phyloP scores from a whole-genome alignment of 192 early-diverging fungal genomes.

The Coemansia sp. region DNA sequence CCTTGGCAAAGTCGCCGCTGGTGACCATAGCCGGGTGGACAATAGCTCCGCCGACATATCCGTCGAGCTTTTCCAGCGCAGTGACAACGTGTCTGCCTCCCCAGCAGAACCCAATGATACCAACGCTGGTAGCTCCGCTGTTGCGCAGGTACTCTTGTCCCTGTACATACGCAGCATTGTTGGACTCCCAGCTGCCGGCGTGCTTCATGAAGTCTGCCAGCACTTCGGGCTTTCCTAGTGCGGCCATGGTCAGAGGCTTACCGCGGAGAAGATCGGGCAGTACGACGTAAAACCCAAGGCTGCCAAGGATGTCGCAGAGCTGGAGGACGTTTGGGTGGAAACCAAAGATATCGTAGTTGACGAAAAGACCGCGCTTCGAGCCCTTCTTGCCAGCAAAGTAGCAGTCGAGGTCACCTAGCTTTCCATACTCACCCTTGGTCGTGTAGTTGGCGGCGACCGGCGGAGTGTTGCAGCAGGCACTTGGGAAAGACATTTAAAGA shows the following conservation, averaged over 20 bases:
- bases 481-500: constrained; percentile 40
- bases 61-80: constrained; percentile 49
- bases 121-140: constrained; percentile 55
- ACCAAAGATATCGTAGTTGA: constrained; percentile 72
- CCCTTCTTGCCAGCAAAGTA: constrained; percentile 43
- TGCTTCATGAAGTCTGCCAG: constrained; percentile 46
- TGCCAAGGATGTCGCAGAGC: constrained; percentile 59
- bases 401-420: constrained; percentile 34
- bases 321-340: constrained; percentile 63
- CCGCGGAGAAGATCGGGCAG: constrained; percentile 68
- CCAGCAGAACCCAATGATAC: constrained; percentile 72
- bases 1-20: constrained; percentile 50
- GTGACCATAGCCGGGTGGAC: constrained; percentile 67
- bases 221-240: constrained; percentile 32
- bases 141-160: constrained; percentile 19
- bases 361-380: constrained; percentile 62
- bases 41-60: constrained; percentile 55
- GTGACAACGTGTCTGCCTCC: constrained; percentile 60
- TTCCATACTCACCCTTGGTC: constrained; percentile 33
- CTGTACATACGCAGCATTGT: constrained; percentile 7
- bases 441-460: constrained; percentile 52
- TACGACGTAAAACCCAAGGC: constrained; percentile 60
- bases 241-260: constrained; percentile 36
- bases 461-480: constrained; percentile 58
- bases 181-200: constrained; percentile 31